Percentiles rank a stretch among this genome's conserved stretches.
Conservation (phyloP, 306 rosid species). For the Begonia fuchsioides region DNA sequence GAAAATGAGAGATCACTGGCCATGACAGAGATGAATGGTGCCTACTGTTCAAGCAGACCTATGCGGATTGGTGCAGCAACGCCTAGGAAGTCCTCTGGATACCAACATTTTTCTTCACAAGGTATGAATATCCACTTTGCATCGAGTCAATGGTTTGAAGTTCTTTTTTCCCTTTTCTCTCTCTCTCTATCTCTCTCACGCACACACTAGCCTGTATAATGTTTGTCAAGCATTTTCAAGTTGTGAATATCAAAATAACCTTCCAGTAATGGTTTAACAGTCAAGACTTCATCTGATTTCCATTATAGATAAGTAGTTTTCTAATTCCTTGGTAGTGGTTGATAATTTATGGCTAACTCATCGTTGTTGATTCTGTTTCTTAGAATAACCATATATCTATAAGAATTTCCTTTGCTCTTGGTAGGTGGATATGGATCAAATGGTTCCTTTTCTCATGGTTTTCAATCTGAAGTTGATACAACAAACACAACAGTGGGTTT, state of each 20-base stretch:
- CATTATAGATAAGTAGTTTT: too few relatives aligned
- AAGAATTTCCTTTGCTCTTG: constrained; percentile 1
- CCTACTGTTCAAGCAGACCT: constrained; percentile 80
- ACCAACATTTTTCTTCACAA: constrained; percentile 40
- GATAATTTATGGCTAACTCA: too few relatives aligned
- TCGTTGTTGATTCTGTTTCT: too few relatives aligned
- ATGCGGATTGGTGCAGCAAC: constrained; percentile 98
- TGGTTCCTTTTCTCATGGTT: constrained; percentile 49
- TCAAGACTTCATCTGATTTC: too few relatives aligned
- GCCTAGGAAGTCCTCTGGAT: constrained; percentile 85
- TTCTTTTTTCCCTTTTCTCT: neutral
- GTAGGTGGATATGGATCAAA: constrained; percentile 63
- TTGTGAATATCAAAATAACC: too few relatives aligned
- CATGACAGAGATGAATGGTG: constrained; percentile 79
- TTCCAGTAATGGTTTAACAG: too few relatives aligned
- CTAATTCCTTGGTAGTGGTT: too few relatives aligned
- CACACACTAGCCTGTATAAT: too few relatives aligned
- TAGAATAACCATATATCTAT: too few relatives aligned
- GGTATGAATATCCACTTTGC: constrained; percentile 18
- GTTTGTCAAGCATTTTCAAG: too few relatives aligned
- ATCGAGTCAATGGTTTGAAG: constrained; percentile 7
- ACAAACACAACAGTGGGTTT: constrained; percentile 82
- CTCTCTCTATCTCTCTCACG: too few relatives aligned
- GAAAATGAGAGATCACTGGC: constrained; percentile 76
- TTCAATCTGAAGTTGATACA: constrained; percentile 63